Evolutionary conservation across 257 asterid species (phyloP).

Genomic region (Penstemon davidsonii): DNA sequence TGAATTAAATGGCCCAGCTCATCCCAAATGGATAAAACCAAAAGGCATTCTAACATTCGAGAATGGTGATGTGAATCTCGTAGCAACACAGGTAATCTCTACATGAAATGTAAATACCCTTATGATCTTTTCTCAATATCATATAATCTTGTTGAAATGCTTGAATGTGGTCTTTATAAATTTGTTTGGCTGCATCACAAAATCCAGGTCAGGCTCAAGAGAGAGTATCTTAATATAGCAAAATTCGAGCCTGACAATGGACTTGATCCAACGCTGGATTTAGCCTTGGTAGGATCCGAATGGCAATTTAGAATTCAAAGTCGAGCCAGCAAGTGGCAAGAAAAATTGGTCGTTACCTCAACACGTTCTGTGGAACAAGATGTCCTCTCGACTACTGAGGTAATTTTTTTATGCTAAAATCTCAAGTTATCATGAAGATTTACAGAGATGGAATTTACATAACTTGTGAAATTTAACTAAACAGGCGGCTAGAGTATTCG

Average conservation of each 20-base stretch:
- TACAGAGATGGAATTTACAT: not conserved
- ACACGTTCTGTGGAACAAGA: slow-evolving; percentile 94
- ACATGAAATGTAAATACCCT: slow-evolving; percentile 21
- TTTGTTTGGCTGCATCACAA: slow-evolving; percentile 14
- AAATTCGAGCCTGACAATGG: slow-evolving; percentile 98
- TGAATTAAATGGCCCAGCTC: slow-evolving; percentile 91
- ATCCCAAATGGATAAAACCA: slow-evolving; percentile 91
- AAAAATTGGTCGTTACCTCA: slow-evolving; percentile 89
- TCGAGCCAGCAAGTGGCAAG: slow-evolving; percentile 99
- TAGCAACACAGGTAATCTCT: slow-evolving; percentile 86
- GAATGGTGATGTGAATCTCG: slow-evolving; percentile 97
- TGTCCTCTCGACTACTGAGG: slow-evolving; percentile 94
- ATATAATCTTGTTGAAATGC: slow-evolving; percentile 28
- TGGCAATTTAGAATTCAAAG: slow-evolving; percentile 99
- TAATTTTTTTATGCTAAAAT: slow-evolving; percentile 32
- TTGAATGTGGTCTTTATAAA: slow-evolving; percentile 16
- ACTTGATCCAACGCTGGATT: slow-evolving; percentile 88
- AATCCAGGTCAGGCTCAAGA: slow-evolving; percentile 87
- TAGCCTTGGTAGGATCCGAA: slow-evolving; percentile 95
- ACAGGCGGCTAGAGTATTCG: slow-evolving; percentile 96
- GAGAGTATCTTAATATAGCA: slow-evolving; percentile 93
- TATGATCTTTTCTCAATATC: slow-evolving; percentile 3
- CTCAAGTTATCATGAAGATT: slow-evolving; percentile 19
- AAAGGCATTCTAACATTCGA: slow-evolving; percentile 83
- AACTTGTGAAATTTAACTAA: not conserved